Percentiles rank a stretch among this genome's conserved stretches.
These are phyloP conservation scores for Xylariomycetidae sp. DNA, from an alignment of 2,329 filamentous ascomycete species.

Conservation along the genomic window DNA sequence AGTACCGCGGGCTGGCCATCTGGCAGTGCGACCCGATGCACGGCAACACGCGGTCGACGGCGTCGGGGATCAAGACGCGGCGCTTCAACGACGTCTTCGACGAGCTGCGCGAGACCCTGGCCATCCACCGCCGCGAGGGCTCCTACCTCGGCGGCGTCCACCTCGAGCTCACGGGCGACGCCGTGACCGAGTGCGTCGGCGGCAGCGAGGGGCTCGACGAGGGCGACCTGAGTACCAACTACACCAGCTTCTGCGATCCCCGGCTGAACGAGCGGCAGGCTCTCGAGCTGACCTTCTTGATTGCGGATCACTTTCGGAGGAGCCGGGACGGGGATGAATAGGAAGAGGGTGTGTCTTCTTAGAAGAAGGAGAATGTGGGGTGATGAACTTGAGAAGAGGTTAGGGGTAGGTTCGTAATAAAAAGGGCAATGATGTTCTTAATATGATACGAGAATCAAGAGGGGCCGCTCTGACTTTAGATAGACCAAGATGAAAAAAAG, in stretches of 20 bases:
- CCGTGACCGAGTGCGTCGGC: constrained; percentile 92
- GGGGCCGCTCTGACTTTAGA: too few species aligned
- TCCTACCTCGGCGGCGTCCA: constrained; percentile 93
- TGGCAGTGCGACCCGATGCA: constrained; percentile 99
- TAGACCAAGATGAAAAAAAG: too few species aligned
- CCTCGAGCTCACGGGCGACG: constrained; percentile 90
- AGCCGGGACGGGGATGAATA: too few species aligned
- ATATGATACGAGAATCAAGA: too few species aligned
- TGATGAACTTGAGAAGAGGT: too few species aligned
- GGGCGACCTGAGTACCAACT: constrained; percentile 83
- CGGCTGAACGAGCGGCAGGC: constrained; percentile 97
- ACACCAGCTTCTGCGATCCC: constrained; percentile 95
- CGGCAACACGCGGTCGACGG: constrained; percentile 69
- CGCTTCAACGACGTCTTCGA: constrained; percentile 86
- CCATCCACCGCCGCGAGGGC: constrained; percentile 76
- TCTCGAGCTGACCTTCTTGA: constrained; percentile 86
- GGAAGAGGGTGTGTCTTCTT: too few species aligned
- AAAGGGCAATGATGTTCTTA: too few species aligned
- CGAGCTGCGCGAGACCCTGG: constrained; percentile 78
- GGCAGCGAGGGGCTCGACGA: constrained; percentile 84
- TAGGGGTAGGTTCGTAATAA: too few species aligned
- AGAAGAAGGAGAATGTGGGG: too few species aligned
- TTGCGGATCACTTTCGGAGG: constrained; percentile 71
- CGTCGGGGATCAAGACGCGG: constrained; percentile 81
- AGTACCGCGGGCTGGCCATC: constrained; percentile 63